Percentiles rank a stretch among this genome's conserved stretches.
These are phyloP conservation scores for Colletotrichum siamense DNA, from an alignment of 2,329 filamentous ascomycete species.

Conservation along the genomic window DNA sequence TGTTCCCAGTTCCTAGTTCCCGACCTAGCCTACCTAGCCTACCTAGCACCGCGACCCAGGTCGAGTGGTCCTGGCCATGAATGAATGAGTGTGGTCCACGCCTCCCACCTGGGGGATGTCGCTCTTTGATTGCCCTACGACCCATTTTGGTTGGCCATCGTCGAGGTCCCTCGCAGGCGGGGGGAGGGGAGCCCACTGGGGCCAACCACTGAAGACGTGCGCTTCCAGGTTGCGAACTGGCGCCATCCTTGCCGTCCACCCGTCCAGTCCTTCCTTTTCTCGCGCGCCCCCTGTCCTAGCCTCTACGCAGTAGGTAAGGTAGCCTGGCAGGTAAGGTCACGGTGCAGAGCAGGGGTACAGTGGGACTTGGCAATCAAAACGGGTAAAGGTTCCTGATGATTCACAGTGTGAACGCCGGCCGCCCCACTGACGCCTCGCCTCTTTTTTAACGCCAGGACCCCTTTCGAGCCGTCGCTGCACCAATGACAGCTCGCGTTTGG, in stretches of 20 bases:
- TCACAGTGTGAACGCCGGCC: slow-evolving; percentile 8
- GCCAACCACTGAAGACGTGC: slow-evolving; percentile 8
- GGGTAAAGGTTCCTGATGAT: not conserved
- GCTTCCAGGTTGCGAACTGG: not conserved
- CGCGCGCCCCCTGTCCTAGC: not conserved
- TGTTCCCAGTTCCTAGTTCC: not conserved
- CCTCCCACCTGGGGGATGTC: slow-evolving; percentile 14
- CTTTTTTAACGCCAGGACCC: not conserved
- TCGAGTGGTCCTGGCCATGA: not conserved
- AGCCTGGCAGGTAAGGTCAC: not conserved
- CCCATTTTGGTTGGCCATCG: slow-evolving; percentile 5
- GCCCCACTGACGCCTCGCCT: not conserved
- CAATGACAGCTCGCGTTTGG: slow-evolving; percentile 9
- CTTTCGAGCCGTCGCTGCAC: not conserved
- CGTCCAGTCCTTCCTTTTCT: slow-evolving; percentile 16
- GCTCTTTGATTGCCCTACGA: slow-evolving; percentile 20
- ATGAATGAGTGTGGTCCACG: not conserved
- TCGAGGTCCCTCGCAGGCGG: not conserved
- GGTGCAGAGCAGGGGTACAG: not conserved
- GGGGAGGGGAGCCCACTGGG: not conserved
- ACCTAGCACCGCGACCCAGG: not conserved
- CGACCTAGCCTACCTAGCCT: not conserved
- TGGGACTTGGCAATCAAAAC: slow-evolving; percentile 1
- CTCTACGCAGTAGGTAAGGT: not conserved
- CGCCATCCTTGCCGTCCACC: slow-evolving; percentile 14